Conservation (phyloP, 2,329 filamentous ascomycete genomes). For the Epichloe elymi region DNA sequence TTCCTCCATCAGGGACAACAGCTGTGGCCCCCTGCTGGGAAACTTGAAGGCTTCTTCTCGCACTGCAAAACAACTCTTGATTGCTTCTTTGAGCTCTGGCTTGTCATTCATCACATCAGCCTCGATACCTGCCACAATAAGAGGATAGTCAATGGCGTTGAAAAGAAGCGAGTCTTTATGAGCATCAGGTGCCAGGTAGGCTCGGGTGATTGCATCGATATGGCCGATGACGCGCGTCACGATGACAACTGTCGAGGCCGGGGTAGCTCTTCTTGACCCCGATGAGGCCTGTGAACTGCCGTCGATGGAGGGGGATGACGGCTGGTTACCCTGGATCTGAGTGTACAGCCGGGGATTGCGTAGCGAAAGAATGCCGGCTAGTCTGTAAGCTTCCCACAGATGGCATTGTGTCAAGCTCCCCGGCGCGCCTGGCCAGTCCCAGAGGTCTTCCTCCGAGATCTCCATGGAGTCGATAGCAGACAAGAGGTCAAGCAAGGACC, state of each 20-base stretch:
- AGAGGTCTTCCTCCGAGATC: conserved; percentile 1
- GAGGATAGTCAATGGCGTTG: conserved; percentile 3
- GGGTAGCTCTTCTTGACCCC: not conserved
- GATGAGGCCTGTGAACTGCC: not conserved
- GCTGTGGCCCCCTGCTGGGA: not conserved
- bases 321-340: not conserved
- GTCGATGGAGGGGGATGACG: not conserved
- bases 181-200: not conserved
- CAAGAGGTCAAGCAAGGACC: conserved; percentile 1
- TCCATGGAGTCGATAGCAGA: not conserved
- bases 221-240: conserved; percentile 1
- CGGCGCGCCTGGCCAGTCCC: conserved; percentile 1
- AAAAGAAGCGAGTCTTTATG: not conserved
- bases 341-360: not conserved
- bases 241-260: not conserved
- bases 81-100: not conserved
- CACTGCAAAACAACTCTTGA: conserved; percentile 1
- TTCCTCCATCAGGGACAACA: not conserved
- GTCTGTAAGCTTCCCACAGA: conserved; percentile 1
- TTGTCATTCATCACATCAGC: not conserved
- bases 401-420: conserved; percentile 1
- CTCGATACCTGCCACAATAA: not conserved
- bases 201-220: not conserved
- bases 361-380: not conserved
- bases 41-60: not conserved